A percentile compares a stretch with the other conserved stretches of the same genome.
Conservation (phyloP, 805 yeast species). For the Candida rishiriensis region DNA sequence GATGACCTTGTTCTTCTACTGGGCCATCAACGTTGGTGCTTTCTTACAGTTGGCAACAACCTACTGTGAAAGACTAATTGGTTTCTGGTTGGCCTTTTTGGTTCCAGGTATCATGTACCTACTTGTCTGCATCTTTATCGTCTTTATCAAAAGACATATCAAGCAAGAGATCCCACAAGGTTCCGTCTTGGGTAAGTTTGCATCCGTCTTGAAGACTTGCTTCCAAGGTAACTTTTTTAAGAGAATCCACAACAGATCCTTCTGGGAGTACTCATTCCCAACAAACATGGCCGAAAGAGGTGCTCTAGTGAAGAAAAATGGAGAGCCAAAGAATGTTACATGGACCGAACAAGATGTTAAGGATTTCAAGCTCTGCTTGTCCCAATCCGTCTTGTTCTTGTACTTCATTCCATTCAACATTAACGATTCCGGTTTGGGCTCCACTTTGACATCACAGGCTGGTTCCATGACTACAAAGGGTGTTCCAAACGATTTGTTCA, state of each 20-base stretch:
- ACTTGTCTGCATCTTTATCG: slow-evolving; percentile 46
- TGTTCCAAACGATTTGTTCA: slow-evolving; percentile 53
- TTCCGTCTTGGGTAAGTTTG: slow-evolving; percentile 41
- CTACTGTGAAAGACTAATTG: slow-evolving; percentile 46
- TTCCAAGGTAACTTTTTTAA: slow-evolving; percentile 39
- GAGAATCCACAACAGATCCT: slow-evolving; percentile 36
- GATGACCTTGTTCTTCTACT: slow-evolving; percentile 43
- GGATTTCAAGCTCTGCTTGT: slow-evolving; percentile 40
- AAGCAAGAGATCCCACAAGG: slow-evolving; percentile 36
- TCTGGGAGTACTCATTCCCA: slow-evolving; percentile 50
- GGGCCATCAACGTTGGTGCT: slow-evolving; percentile 54
- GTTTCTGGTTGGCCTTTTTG: slow-evolving; percentile 52
- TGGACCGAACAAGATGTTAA: slow-evolving; percentile 43
- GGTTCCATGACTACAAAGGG: slow-evolving; percentile 49
- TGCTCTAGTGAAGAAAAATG: slow-evolving; percentile 27
- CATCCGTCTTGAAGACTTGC: slow-evolving; percentile 38
- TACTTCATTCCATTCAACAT: slow-evolving; percentile 36
- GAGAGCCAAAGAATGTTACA: slow-evolving; percentile 26
- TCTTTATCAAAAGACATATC: slow-evolving; percentile 30
- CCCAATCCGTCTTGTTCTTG: slow-evolving; percentile 42
- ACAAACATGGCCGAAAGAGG: slow-evolving; percentile 41
- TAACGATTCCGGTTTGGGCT: slow-evolving; percentile 47
- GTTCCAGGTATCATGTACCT: slow-evolving; percentile 53
- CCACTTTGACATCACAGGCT: slow-evolving; percentile 47
- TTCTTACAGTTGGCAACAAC: slow-evolving; percentile 50